Percentiles rank a stretch among this genome's conserved stretches.
These are phyloP conservation scores for Stenogyne calaminthoides DNA, from an alignment of 305 asterid genomes.

Conservation along the genomic window DNA sequence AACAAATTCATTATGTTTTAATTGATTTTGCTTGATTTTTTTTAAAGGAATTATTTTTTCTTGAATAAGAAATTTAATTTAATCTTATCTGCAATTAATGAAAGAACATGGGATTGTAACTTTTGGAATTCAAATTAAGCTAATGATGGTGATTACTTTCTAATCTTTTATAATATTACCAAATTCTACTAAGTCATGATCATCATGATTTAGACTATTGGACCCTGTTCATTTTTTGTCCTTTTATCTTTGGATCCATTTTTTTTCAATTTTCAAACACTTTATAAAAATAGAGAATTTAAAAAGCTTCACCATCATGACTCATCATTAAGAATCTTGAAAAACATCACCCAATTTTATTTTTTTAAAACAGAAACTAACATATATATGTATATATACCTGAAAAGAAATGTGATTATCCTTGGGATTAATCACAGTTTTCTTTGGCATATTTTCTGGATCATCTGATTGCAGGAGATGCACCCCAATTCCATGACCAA, in stretches of 20 bases:
- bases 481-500: slow-evolving; percentile 90
- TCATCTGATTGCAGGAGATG: slow-evolving; percentile 84
- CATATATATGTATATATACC: too few species aligned
- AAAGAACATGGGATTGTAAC: not conserved
- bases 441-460: slow-evolving; percentile 63
- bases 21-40: too few species aligned
- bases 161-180: too few species aligned
- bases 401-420: slow-evolving; percentile 95
- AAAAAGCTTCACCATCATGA: not conserved
- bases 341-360: not conserved
- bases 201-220: not conserved
- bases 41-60: too few species aligned
- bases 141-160: not conserved
- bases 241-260: not conserved
- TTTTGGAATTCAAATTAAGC: not conserved
- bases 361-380: too few species aligned
- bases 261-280: not conserved
- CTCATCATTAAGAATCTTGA: not conserved
- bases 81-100: not conserved
- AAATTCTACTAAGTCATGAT: too few species aligned
- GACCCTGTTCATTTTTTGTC: not conserved
- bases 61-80: too few species aligned
- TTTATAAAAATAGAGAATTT: not conserved
- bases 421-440: slow-evolving; percentile 83
- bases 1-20: too few species aligned